A percentile compares a stretch with the other conserved stretches of the same genome.
phyloP scores from a whole-genome alignment of 257 asterid species.

The Salvia hispanica region DNA sequence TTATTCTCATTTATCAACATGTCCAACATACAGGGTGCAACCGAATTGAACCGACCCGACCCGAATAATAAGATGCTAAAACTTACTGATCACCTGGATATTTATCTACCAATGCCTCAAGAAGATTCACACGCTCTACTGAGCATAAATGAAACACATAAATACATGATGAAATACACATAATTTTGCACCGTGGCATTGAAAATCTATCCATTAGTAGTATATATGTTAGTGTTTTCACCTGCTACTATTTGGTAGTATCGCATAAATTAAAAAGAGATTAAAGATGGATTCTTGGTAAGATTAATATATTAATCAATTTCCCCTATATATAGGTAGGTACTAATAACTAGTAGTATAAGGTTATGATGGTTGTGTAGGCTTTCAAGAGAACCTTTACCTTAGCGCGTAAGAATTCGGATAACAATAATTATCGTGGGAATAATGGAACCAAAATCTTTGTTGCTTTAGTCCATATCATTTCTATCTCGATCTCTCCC shows the following conservation, averaged over 20 bases:
- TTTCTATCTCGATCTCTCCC: slow-evolving; percentile 14
- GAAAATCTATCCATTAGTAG: neutral
- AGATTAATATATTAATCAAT: too few species aligned
- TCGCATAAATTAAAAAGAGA: neutral
- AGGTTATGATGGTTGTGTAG: neutral
- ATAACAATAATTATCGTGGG: slow-evolving; percentile 30
- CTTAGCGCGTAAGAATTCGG: slow-evolving; percentile 37
- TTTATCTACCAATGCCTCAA: too few species aligned
- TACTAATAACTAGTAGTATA: too few species aligned
- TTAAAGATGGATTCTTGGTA: too few species aligned
- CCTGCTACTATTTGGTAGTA: neutral
- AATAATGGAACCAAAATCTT: slow-evolving; percentile 38
- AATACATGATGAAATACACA: neutral
- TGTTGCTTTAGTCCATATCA: slow-evolving; percentile 32
- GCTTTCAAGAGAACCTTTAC: slow-evolving; percentile 25
- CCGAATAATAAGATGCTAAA: too few species aligned
- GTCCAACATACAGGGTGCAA: neutral
- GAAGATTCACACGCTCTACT: too few species aligned
- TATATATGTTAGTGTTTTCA: too few species aligned
- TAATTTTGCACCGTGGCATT: neutral
- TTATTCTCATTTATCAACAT: neutral
- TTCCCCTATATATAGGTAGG: too few species aligned
- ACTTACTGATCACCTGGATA: too few species aligned
- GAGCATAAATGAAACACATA: too few species aligned
- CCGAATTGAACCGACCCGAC: too few species aligned